Conservation (phyloP, 441 rosid species). For the Eruca vesicaria region DNA sequence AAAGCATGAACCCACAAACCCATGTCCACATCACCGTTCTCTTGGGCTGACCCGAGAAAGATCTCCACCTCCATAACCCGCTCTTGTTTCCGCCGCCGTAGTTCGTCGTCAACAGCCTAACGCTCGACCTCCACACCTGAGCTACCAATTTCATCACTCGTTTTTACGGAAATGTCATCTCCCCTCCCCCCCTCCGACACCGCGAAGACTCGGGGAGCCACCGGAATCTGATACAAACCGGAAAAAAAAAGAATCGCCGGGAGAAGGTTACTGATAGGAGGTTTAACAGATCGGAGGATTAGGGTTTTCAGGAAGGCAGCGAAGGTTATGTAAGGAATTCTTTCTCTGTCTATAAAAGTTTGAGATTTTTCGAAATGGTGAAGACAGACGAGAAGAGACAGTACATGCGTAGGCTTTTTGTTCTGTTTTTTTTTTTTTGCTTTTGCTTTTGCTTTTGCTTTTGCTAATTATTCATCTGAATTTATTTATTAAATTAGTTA, state of each 20-base stretch:
- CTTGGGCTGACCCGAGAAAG: conserved; percentile 44
- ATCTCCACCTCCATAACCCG: conserved; percentile 44
- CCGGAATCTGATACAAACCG: background rate
- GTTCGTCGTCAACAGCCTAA: conserved; percentile 44
- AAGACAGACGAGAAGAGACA: background rate
- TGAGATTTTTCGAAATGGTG: conserved; percentile 3
- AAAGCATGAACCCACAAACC: conserved; percentile 83
- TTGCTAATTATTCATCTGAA: background rate
- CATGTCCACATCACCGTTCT: conserved; percentile 66
- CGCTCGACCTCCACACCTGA: conserved; percentile 55
- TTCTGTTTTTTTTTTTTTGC: background rate
- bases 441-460: too few relatives aligned
- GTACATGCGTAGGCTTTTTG: background rate
- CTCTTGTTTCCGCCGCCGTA: conserved; percentile 48
- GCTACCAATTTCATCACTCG: conserved; percentile 48
- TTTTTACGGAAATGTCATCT: conserved; percentile 40
- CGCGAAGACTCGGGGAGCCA: conserved; percentile 24
- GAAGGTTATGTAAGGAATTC: background rate
- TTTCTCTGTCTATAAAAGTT: background rate
- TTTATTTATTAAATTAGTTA: background rate
- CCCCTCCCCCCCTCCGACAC: background rate
- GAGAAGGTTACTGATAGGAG: conserved; percentile 18
- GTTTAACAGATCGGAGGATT: conserved; percentile 23
- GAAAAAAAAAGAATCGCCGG: too few relatives aligned
- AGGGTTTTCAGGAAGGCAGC: conserved; percentile 2